Evolutionary conservation across 192 early-diverging fungal genomes (phyloP), one percentile per base, ranked within the genome.

Genomic region (Pilobolus umbonatus): DNA sequence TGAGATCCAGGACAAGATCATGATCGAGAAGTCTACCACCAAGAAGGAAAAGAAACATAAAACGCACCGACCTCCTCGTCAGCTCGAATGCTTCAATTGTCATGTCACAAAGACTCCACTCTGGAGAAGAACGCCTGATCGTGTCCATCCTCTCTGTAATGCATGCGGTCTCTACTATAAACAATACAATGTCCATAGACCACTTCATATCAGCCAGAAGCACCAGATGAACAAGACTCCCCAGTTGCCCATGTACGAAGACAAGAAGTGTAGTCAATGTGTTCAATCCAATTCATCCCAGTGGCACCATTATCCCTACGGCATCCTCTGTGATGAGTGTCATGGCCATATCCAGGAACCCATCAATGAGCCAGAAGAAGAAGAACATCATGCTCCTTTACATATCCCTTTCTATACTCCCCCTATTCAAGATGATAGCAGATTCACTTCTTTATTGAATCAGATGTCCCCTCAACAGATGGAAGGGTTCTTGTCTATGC

Each of bases 131-230:
- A 85, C 89, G 42, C 78, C 74, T 12, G 80, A 88, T 63, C 69
- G 81, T 25, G 89, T 86, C 32, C 84, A 89, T 44, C 76, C 89
- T 14, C 82, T 98, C 44, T 98, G 95, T 73, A 98, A 98, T 65
- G 95, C 95, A 5, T 98, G 95, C 66, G 95, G 95, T 0, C 74
- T 98, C 12, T 98, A 92, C 71, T 94, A 82, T 76, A 96, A 95
- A 71, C 87, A 96, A 53, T 95, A 98, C 67, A 81, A 86, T 54
- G 81, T 85, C 6, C 79, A 85, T 46, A 77, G 95, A 15, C 95
- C 95, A 5, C 55, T 79, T 6, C 74, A 68, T 9, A 52, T 69
- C 7, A 69, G 72, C 5, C 57, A 71, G 40, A 64, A 65, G 19
- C 49, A 60, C 19, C 49, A 54, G 32, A 38, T 17, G 4, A 42